Conservation (phyloP, 2,329 filamentous ascomycete genomes). For the Trichoderma sp. region DNA sequence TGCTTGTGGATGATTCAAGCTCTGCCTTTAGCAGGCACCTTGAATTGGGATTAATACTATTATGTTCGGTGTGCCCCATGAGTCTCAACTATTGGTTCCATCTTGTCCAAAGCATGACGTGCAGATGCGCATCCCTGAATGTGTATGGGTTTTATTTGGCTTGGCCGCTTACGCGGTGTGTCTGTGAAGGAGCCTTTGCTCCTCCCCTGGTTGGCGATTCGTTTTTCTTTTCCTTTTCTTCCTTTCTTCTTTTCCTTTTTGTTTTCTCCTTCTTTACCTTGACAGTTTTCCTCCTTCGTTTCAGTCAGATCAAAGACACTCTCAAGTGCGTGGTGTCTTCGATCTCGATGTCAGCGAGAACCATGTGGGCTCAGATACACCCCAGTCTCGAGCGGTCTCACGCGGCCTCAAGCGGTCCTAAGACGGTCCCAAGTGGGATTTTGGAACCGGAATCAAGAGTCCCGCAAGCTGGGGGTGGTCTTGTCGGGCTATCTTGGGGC, state of each 20-base stretch:
- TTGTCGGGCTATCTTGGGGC: neutral
- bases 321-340: neutral
- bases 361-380: neutral
- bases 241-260: neutral
- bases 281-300: neutral
- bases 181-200: neutral
- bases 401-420: neutral
- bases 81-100: neutral
- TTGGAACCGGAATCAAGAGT: neutral
- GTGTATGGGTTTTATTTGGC: neutral
- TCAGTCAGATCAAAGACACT: neutral
- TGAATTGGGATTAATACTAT: conserved; percentile 13
- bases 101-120: neutral
- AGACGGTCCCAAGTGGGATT: neutral
- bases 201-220: neutral
- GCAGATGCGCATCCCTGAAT: neutral
- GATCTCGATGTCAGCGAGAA: neutral
- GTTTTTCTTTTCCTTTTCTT: neutral
- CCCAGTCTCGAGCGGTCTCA: neutral
- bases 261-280: neutral
- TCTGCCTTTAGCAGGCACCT: conserved; percentile 5
- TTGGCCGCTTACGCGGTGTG: neutral
- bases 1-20: conserved; percentile 4
- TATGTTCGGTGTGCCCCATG: neutral
- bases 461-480: neutral